These are phyloP conservation scores for Aspergillus pseudotamarii DNA, from an alignment of 2,329 filamentous ascomycete genomes.

Conservation along the genomic window DNA sequence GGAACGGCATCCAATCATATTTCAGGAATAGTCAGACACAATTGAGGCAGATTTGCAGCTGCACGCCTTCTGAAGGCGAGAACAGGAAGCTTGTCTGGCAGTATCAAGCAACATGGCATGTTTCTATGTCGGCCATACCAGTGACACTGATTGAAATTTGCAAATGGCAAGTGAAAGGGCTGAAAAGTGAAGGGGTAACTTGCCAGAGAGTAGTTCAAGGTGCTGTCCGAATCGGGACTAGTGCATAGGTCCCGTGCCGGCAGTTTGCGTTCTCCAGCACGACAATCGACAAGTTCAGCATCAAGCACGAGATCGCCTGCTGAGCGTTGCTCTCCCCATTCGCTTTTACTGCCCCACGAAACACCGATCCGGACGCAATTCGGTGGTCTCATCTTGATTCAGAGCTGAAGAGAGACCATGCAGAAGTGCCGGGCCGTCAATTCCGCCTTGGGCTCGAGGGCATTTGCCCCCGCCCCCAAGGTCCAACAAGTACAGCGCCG, in stretches of 20 bases:
- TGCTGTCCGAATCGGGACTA: conserved; percentile 34
- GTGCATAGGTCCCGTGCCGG: conserved; percentile 36
- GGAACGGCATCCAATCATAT: conserved; percentile 22
- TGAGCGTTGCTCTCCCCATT: conserved; percentile 32
- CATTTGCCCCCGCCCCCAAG: conserved; percentile 39
- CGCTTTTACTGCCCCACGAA: conserved; percentile 24
- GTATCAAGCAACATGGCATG: not conserved
- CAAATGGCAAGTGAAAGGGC: not conserved
- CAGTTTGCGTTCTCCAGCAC: conserved; percentile 22
- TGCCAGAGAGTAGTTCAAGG: not conserved
- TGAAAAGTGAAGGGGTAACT: not conserved
- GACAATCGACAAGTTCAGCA: conserved; percentile 25
- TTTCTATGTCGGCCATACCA: not conserved
- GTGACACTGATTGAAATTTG: not conserved
- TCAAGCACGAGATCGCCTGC: conserved; percentile 28
- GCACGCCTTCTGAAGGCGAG: not conserved
- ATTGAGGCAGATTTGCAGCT: not conserved
- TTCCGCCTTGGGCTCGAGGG: conserved; percentile 43
- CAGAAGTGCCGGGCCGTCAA: conserved; percentile 49
- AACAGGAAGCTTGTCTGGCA: not conserved
- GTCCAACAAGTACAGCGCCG: conserved; percentile 50
- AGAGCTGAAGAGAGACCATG: conserved; percentile 43
- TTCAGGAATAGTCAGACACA: conserved; percentile 27
- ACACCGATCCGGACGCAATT: conserved; percentile 27
- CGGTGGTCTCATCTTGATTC: conserved; percentile 30